Conservation (phyloP, 768 basidiomycete genomes). For the Lentinula guzmanii region DNA sequence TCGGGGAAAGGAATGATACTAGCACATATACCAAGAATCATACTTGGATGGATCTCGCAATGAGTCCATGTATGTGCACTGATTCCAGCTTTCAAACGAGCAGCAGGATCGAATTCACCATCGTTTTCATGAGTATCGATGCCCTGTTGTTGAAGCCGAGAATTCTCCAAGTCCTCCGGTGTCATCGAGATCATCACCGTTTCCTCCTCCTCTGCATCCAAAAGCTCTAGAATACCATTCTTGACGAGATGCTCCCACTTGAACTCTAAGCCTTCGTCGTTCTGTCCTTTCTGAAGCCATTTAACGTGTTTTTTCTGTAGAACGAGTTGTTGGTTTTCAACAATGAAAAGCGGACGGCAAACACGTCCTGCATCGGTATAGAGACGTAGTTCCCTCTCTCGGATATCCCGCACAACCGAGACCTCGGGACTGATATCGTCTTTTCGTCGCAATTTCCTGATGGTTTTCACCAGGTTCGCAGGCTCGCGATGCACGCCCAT, state of each 20-base stretch:
- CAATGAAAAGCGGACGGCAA: conserved; percentile 95
- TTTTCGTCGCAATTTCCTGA: conserved; percentile 87
- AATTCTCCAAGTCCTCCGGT: conserved; percentile 88
- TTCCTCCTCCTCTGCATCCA: conserved; percentile 99
- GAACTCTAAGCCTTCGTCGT: conserved; percentile 60
- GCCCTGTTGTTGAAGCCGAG: conserved; percentile 59
- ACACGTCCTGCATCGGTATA: conserved; percentile 98
- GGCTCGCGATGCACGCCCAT: conserved; percentile 98
- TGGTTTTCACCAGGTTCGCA: conserved; percentile 84
- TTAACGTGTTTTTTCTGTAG: conserved; percentile 82
- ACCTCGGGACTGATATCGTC: conserved; percentile 96
- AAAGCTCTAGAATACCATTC: conserved; percentile 83
- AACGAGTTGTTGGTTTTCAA: conserved; percentile 82
- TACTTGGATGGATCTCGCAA: conserved; percentile 98
- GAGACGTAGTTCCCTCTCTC: conserved; percentile 88
- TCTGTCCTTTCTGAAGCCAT: conserved; percentile 53
- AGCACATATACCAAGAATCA: conserved; percentile 98
- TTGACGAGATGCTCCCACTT: conserved; percentile 85
- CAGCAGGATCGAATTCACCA: conserved; percentile 77
- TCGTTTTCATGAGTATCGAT: conserved; percentile 56
- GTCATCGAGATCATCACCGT: conserved; percentile 99
- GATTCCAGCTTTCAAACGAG: conserved; percentile 78
- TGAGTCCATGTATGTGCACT: conserved; percentile 95
- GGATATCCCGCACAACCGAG: conserved; percentile 94
- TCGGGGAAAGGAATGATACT: conserved; percentile 99